phyloP scores from a whole-genome alignment of 2,329 filamentous ascomycete genomes.

The Pseudocercospora cruenta region DNA sequence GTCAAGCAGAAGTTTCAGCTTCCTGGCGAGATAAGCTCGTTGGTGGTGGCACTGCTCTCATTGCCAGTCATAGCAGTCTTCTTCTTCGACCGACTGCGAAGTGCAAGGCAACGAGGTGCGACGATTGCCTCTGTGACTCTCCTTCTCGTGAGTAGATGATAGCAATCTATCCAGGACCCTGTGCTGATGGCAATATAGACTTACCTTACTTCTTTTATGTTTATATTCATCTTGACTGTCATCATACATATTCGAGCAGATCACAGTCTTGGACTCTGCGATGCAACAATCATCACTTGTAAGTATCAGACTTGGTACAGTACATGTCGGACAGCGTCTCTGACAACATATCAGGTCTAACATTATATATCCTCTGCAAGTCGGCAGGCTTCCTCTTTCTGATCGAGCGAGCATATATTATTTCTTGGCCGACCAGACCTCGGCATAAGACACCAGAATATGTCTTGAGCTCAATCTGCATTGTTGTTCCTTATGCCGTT shows the following conservation, averaged over 20 bases:
- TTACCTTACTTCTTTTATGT: slow-evolving; percentile 25
- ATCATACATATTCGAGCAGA: slow-evolving; percentile 22
- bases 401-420: slow-evolving; percentile 30
- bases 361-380: slow-evolving; percentile 26
- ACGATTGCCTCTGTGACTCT: slow-evolving; percentile 24
- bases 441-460: slow-evolving; percentile 25
- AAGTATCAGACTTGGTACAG: background rate
- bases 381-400: slow-evolving; percentile 23
- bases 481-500: slow-evolving; percentile 22
- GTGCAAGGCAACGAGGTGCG: slow-evolving; percentile 15
- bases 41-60: slow-evolving; percentile 15
- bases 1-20: slow-evolving; percentile 15
- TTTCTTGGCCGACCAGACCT: slow-evolving; percentile 26
- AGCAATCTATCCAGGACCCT: too few relatives aligned
- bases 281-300: slow-evolving; percentile 24
- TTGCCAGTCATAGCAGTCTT: slow-evolving; percentile 23
- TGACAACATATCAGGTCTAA: slow-evolving; percentile 17
- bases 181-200: slow-evolving; percentile 16
- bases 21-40: slow-evolving; percentile 19
- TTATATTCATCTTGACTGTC: slow-evolving; percentile 25
- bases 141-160: slow-evolving; percentile 15
- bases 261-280: slow-evolving; percentile 19
- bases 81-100: slow-evolving; percentile 18
- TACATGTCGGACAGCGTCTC: background rate
- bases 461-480: slow-evolving; percentile 20